These are phyloP conservation scores for Epicoccum nigrum DNA, from an alignment of 2,329 filamentous ascomycete genomes.

Conservation along the genomic window DNA sequence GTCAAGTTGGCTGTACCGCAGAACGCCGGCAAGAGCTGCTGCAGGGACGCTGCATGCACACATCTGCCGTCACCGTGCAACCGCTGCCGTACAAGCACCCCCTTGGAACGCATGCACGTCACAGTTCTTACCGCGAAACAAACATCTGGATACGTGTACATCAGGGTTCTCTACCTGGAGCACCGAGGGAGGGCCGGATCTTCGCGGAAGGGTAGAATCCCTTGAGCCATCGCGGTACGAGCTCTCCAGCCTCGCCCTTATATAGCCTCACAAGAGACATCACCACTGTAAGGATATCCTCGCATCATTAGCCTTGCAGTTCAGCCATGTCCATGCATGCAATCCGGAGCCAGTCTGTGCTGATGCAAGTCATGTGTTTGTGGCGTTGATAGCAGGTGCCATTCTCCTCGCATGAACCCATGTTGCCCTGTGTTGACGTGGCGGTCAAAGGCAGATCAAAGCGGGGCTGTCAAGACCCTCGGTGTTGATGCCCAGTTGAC, in stretches of 20 bases:
- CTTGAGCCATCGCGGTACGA: too few species aligned
- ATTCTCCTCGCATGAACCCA: neutral
- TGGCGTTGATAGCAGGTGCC: neutral
- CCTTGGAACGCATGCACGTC: neutral
- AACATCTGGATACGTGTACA: slow-evolving; percentile 3
- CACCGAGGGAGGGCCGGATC: slow-evolving; percentile 1
- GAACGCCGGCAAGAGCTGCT: neutral
- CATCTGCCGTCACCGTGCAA: neutral
- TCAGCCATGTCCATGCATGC: neutral
- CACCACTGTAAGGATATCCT: neutral
- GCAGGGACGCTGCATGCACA: slow-evolving; percentile 4
- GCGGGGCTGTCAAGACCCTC: too few species aligned
- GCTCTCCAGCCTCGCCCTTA: neutral
- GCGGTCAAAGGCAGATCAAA: slow-evolving; percentile 2
- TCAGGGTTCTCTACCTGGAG: neutral
- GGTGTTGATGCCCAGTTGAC: too few species aligned
- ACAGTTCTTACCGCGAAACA: too few species aligned
- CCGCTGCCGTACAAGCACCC: neutral
- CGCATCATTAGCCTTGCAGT: neutral
- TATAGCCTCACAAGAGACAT: neutral
- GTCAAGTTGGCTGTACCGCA: neutral
- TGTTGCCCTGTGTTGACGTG: slow-evolving; percentile 5
- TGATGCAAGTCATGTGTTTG: slow-evolving; percentile 4
- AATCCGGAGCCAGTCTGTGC: neutral
- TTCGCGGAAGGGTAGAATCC: too few species aligned